phyloP scores from a whole-genome alignment of 148 eudicot species.

The Rhododendron mucronatum region DNA sequence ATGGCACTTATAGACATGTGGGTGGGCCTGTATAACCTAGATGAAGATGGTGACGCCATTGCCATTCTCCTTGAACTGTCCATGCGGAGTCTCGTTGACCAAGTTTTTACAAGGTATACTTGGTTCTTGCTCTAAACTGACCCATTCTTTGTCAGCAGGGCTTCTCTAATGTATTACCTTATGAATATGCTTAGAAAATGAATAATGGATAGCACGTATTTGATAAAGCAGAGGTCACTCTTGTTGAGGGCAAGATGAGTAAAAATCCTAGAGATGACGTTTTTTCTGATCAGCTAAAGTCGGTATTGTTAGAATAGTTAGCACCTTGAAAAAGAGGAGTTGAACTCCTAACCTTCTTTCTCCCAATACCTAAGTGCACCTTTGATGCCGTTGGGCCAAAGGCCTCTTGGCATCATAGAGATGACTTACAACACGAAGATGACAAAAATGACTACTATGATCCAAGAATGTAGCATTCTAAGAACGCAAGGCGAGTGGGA shows the following conservation, averaged over 20 bases:
- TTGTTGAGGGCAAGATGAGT: not conserved
- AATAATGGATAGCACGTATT: not conserved
- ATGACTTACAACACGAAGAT: not conserved
- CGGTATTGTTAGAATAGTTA: too few relatives aligned
- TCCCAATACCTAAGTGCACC: too few relatives aligned
- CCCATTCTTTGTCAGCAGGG: not conserved
- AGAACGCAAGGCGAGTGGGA: not conserved
- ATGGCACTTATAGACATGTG: slow-evolving; percentile 22
- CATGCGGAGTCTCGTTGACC: slow-evolving; percentile 3
- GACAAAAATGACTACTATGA: not conserved
- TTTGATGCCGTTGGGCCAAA: too few relatives aligned
- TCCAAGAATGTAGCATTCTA: not conserved
- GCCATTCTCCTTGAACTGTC: slow-evolving; percentile 18
- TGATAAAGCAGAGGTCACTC: not conserved
- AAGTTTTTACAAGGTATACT: slow-evolving; percentile 12
- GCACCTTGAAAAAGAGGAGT: too few relatives aligned
- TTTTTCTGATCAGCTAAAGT: too few relatives aligned
- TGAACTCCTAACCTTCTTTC: too few relatives aligned
- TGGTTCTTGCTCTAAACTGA: not conserved
- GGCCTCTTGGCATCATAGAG: too few relatives aligned
- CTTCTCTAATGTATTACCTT: not conserved
- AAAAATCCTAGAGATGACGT: not conserved
- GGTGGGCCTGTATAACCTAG: slow-evolving; percentile 14
- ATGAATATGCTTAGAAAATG: not conserved
- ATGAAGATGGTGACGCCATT: slow-evolving; percentile 10